phyloP scores from a whole-genome alignment of 2,329 filamentous ascomycete species.

The Calonectria fujianensis region DNA sequence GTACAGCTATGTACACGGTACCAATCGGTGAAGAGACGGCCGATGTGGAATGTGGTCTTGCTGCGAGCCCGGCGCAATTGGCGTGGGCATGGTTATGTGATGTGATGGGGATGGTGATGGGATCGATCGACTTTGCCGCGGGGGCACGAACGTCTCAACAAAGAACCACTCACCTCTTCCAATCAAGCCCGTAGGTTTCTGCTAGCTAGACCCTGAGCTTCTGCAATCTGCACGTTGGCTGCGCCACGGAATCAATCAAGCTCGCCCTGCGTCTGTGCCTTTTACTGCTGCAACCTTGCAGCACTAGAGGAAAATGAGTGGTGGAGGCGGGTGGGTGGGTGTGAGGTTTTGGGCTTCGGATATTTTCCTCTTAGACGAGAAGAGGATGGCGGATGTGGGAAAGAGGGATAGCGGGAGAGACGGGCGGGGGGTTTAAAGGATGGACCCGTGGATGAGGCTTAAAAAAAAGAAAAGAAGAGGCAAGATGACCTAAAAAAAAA shows the following conservation, averaged over 20 bases:
- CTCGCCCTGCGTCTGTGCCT: conserved; percentile 31
- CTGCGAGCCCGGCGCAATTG: conserved; percentile 2
- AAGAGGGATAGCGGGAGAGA: conserved; percentile 24
- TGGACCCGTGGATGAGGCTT: conserved; percentile 23
- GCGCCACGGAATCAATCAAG: conserved; percentile 23
- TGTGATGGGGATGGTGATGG: conserved; percentile 22
- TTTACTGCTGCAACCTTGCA: conserved; percentile 30
- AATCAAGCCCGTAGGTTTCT: conserved; percentile 23
- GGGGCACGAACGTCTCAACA: conserved; percentile 23
- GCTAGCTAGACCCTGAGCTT: conserved; percentile 28
- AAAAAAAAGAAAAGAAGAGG: conserved; percentile 11
- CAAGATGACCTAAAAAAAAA: not conserved
- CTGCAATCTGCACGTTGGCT: conserved; percentile 25
- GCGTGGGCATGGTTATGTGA: conserved; percentile 10
- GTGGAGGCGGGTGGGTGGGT: conserved; percentile 16
- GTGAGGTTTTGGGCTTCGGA: conserved; percentile 11
- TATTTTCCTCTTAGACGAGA: conserved; percentile 24
- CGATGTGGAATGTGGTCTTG: conserved; percentile 24
- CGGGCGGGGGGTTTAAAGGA: conserved; percentile 14
- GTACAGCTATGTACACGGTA: conserved; percentile 16
- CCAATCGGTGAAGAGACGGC: not conserved
- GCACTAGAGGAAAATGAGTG: conserved; percentile 27
- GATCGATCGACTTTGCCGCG: conserved; percentile 26
- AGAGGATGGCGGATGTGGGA: conserved; percentile 9
- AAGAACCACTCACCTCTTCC: conserved; percentile 24